phyloP scores from a whole-genome alignment of 176 grass and related monocot species.

The Avena sativa region DNA sequence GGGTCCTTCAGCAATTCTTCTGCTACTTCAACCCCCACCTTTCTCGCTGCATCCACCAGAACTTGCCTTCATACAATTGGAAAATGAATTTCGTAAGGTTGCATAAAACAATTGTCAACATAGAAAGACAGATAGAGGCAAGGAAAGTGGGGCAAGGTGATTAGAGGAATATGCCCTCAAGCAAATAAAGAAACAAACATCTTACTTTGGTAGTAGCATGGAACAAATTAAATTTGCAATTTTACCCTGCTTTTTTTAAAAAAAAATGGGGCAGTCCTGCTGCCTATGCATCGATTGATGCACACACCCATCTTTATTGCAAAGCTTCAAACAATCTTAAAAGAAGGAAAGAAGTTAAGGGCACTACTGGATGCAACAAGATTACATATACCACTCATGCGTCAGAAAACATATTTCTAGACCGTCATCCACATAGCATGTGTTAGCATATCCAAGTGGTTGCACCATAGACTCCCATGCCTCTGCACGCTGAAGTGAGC shows the following conservation, averaged over 20 bases:
- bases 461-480: not conserved
- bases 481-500: not conserved
- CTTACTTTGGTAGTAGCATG: not conserved
- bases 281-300: no score
- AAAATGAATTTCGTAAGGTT: conserved; percentile 17
- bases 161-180: not conserved
- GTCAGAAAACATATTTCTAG: no score
- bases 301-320: no score
- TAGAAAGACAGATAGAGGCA: conserved; percentile 16
- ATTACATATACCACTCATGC: no score
- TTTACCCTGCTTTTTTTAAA: not conserved
- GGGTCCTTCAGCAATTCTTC: conserved; percentile 81
- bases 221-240: not conserved
- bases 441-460: not conserved
- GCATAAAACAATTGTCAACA: conserved; percentile 5
- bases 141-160: not conserved
- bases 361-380: no score
- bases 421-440: not conserved
- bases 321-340: no score
- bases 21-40: conserved; percentile 84
- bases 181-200: conserved; percentile 25
- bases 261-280: no score
- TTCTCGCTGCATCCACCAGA: conserved; percentile 83
- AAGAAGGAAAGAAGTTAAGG: no score
- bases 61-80: conserved; percentile 67